These are phyloP conservation scores for Dalechampia spathulata DNA, from an alignment of 441 rosid species.

Conservation along the genomic window DNA sequence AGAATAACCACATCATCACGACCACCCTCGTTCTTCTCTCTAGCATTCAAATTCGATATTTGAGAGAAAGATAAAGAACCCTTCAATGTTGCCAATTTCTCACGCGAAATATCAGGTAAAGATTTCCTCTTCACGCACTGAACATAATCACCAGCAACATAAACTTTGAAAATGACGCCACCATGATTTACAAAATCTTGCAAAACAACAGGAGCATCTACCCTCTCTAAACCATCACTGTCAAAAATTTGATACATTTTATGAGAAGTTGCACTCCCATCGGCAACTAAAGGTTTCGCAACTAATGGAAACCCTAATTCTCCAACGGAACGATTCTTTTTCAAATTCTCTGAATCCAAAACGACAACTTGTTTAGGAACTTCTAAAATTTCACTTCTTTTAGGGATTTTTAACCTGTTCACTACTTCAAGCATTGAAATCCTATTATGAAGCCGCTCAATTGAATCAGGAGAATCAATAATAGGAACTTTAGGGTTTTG, in stretches of 20 bases:
- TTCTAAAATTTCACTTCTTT: slow-evolving; percentile 26
- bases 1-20: slow-evolving; percentile 18
- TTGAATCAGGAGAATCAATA: slow-evolving; percentile 42
- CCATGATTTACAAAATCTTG: slow-evolving; percentile 86
- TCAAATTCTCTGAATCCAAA: slow-evolving; percentile 30
- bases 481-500: slow-evolving; percentile 41
- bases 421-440: slow-evolving; percentile 70
- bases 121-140: slow-evolving; percentile 63
- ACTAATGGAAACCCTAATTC: slow-evolving; percentile 47
- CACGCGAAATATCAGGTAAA: slow-evolving; percentile 55
- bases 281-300: slow-evolving; percentile 61
- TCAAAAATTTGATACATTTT: slow-evolving; percentile 53
- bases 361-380: slow-evolving; percentile 53
- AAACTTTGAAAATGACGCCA: slow-evolving; percentile 68
- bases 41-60: slow-evolving; percentile 41
- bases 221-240: slow-evolving; percentile 41
- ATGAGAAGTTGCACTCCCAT: slow-evolving; percentile 62
- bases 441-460: slow-evolving; percentile 46
- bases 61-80: slow-evolving; percentile 59
- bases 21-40: slow-evolving; percentile 21
- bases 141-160: slow-evolving; percentile 50
- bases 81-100: slow-evolving; percentile 34
- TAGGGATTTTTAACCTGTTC: slow-evolving; percentile 25
- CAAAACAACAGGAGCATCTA: slow-evolving; percentile 50
- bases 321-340: slow-evolving; percentile 16